Evolutionary conservation across 2,329 filamentous ascomycete genomes (phyloP).

Genomic region (Fusarium keratoplasticum): DNA sequence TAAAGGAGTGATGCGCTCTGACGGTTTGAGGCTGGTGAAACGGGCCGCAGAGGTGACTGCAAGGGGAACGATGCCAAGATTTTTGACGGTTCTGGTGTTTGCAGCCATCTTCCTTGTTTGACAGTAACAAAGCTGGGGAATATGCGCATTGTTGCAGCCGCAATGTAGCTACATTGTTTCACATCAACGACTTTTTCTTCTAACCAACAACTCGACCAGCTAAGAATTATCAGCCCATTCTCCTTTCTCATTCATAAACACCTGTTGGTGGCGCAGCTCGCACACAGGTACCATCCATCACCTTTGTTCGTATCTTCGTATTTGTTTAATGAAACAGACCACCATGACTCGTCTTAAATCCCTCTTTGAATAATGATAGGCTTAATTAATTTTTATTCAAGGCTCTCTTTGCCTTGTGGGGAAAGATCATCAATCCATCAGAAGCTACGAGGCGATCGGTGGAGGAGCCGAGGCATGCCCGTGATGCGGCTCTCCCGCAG

Average conservation of each 20-base stretch:
- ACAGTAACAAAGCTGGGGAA: background rate
- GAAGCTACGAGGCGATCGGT: background rate
- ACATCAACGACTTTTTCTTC: background rate
- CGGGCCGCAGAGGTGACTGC: background rate
- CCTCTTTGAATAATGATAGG: background rate
- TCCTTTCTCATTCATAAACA: background rate
- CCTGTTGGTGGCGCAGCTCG: background rate
- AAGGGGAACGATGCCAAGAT: background rate
- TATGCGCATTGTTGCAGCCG: background rate
- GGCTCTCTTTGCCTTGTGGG: background rate
- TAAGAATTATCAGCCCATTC: background rate
- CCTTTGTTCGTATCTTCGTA: background rate
- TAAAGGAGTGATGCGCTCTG: background rate
- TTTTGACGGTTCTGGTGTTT: background rate
- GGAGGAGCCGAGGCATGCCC: background rate
- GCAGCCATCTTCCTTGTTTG: background rate
- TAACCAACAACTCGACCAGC: background rate
- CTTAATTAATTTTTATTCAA: background rate
- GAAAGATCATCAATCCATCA: background rate
- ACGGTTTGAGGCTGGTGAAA: background rate
- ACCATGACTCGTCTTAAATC: background rate
- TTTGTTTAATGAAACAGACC: background rate
- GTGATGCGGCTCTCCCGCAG: background rate
- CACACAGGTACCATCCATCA: background rate
- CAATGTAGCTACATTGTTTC: background rate